Evolutionary conservation across 1,284 basidiomycete genomes (phyloP), one percentile per base, ranked within the genome.

Genomic region (Lignosus rhinocerotis): DNA sequence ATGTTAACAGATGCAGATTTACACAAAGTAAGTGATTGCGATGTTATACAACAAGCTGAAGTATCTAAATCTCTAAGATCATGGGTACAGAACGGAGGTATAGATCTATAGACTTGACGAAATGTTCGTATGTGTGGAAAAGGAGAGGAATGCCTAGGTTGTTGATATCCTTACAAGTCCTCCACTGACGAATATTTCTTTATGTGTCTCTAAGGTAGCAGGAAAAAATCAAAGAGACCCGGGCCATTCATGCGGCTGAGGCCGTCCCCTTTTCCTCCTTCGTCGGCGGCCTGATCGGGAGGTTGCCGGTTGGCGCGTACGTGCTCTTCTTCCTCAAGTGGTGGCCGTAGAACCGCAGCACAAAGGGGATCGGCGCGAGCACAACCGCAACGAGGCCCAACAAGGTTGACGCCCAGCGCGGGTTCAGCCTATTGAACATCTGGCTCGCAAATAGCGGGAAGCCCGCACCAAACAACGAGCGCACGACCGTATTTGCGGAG

Each of bases 381-480:
- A 67, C 46, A 17, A 70, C 34, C 14, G 74, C 70, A 46, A 74
- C 58, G 59, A 61, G 69, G 7, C 70, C 73, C 19, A 75, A 56
- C 9, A 75, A 69, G 12, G 72, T 72, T 25, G 69, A 69, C 25
- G 73, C 74, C 72, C 73, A 75, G 39, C 69, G 67, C 16, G 72
- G 70, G 62, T 70, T 70, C 33, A 77, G 65, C 47, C 38, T 65
- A 6, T 70, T 58, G 64, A 64, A 77, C 73, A 77, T 75, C 64
- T 76, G 73, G 33, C 61, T 68, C 39, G 72, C 71, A 59, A 74
- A 74, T 9, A 77, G 66, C 45, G 76, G 76, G 69, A 77, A 76
- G 32, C 66, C 67, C 6, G 73, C 74, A 43, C 75, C 76, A 56
- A 76, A 75, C 44, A 71, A 41, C 42, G 70, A 73, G 16, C 77